Percentiles rank a stretch among this genome's conserved stretches.
These are phyloP conservation scores for Heliocybe sulcata DNA, from an alignment of 1,284 basidiomycete genomes.

Conservation along the genomic window DNA sequence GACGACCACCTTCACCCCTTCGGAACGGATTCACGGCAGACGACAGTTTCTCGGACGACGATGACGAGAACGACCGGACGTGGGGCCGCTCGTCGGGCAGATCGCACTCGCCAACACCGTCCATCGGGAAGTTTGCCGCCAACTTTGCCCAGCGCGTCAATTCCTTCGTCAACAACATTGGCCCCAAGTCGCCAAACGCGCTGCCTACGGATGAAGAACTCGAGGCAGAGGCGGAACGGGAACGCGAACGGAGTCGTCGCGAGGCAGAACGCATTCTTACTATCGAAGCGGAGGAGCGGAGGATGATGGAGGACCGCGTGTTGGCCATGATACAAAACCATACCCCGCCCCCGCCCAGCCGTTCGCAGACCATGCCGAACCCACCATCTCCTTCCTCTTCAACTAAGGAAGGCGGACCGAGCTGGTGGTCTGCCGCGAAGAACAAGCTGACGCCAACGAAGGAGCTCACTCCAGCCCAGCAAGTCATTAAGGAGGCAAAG, in stretches of 20 bases:
- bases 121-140: slow-evolving; percentile 62
- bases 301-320: slow-evolving; percentile 64
- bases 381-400: slow-evolving; percentile 56
- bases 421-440: slow-evolving; percentile 69
- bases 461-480: slow-evolving; percentile 75
- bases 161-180: slow-evolving; percentile 46
- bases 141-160: slow-evolving; percentile 66
- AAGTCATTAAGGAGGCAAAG: slow-evolving; percentile 67
- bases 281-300: slow-evolving; percentile 60
- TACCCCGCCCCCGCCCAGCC: slow-evolving; percentile 35
- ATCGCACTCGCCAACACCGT: slow-evolving; percentile 54
- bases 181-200: slow-evolving; percentile 30
- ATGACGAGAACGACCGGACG: slow-evolving; percentile 29
- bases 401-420: slow-evolving; percentile 41
- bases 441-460: slow-evolving; percentile 72
- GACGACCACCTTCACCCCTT: slow-evolving; percentile 59
- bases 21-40: slow-evolving; percentile 50
- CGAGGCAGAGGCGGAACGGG: slow-evolving; percentile 68
- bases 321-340: slow-evolving; percentile 55
- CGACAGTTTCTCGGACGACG: slow-evolving; percentile 39
- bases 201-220: slow-evolving; percentile 68
- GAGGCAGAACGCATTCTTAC: slow-evolving; percentile 72
- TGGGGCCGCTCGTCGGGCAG: slow-evolving; percentile 29
- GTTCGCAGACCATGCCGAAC: slow-evolving; percentile 45
- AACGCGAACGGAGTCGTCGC: slow-evolving; percentile 62